Percentiles rank a stretch among this genome's conserved stretches.
These are phyloP conservation scores for Myxozyma neotropica DNA, from an alignment of 805 yeast genomes.

Conservation along the genomic window DNA sequence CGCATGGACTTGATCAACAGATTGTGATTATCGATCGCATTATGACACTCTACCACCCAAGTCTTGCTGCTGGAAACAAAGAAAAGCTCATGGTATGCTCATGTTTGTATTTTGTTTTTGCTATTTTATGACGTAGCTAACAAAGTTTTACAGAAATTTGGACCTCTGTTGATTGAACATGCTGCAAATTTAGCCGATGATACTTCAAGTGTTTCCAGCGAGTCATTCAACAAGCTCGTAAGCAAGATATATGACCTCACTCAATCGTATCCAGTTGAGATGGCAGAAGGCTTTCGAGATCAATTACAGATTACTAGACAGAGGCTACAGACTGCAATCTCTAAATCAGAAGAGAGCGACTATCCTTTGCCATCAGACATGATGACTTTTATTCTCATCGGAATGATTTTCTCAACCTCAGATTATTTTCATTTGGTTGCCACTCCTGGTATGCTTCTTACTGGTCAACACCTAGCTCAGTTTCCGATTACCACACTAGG, in stretches of 20 bases:
- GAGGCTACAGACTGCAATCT: constrained; percentile 46
- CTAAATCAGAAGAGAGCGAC: constrained; percentile 7
- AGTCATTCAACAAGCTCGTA: constrained; percentile 36
- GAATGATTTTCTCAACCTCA: constrained; percentile 84
- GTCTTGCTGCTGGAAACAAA: constrained; percentile 78
- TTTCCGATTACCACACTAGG: constrained; percentile 47
- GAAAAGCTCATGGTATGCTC: constrained; percentile 48
- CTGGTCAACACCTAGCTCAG: constrained; percentile 69
- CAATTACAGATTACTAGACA: constrained; percentile 59
- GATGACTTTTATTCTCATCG: constrained; percentile 68
- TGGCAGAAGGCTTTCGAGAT: constrained; percentile 64
- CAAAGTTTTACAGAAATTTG: constrained; percentile 17
- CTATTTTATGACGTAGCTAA: background rate
- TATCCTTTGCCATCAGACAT: constrained; percentile 51
- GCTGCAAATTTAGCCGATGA: constrained; percentile 41
- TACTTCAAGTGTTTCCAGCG: background rate
- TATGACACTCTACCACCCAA: constrained; percentile 68
- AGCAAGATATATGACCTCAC: constrained; percentile 56
- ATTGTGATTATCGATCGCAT: constrained; percentile 52
- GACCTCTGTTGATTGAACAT: constrained; percentile 43
- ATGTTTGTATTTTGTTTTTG: background rate
- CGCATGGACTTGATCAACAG: constrained; percentile 60
- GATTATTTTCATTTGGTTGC: constrained; percentile 92
- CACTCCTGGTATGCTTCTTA: constrained; percentile 76
- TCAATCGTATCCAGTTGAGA: constrained; percentile 62